Evolutionary conservation across 352 stramenopile genomes (phyloP), one percentile per base, ranked within the genome.

Genomic region (Hyaloperonospora brassicae): DNA sequence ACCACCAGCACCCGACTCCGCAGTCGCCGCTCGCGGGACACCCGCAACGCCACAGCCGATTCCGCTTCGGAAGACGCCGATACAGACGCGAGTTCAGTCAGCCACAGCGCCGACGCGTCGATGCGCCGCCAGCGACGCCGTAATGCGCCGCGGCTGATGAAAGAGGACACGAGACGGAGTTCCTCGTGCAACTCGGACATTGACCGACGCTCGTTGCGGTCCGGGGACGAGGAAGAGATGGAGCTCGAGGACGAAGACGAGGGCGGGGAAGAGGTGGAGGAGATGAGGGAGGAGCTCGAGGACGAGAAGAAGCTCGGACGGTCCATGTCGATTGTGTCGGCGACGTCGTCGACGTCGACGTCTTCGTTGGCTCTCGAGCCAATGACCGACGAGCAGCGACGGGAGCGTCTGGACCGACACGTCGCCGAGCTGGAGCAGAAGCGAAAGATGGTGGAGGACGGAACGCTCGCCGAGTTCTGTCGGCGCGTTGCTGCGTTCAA

Each of bases 401-500:
- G 62, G 9, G 62, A 57, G 12, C 35, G 61, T 24, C 54, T 77
- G 23, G 64, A 66, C n/a, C 78, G 88, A 59, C 78, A 87, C 39
- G 52, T 90, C 43, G 54, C 71, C 23, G 82, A 89, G 60, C 68
- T 92, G 21, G 79, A 89, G 64, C 79, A 86, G 79, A 21, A 42
- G 36, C 5, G 14, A 12, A 42, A 42, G n/a, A 42, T 42, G 36
- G 36, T 42, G 4, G 36, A 42, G n/a, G 36, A 42, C 11, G 36
- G 36, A 21, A 42, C 36, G 36, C 36, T 42, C n/a, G 36, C 36
- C 12, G 36, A 42, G n/a, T 42, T 21, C 14, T 42, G 36, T 21
- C 36, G 36, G 2, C 36, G 36, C 90, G 25, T 89, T 25, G 78
- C 75, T 12, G 82, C 86, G 46, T 92, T 88, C 53, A 92, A 92